Conservation (phyloP, 305 asterid species). For the Nicotiana rustica region DNA sequence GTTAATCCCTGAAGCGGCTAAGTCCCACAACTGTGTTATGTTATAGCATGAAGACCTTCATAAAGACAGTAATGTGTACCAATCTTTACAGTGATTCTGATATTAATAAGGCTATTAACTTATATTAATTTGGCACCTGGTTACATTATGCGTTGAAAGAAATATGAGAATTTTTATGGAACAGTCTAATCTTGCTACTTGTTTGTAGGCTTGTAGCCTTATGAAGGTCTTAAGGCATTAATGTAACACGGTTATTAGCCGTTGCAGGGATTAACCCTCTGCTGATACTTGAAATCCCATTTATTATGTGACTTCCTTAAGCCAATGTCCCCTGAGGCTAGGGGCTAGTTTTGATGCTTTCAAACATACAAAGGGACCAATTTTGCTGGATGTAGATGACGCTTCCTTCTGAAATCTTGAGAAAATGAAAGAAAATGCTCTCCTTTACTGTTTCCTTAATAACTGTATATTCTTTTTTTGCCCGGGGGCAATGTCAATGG, state of each 20-base stretch:
- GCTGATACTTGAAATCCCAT: no score
- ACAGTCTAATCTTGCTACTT: not conserved
- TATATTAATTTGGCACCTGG: no score
- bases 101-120: not conserved
- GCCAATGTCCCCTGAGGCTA: no score
- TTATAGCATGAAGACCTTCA: no score
- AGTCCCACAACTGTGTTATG: no score
- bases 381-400: not conserved
- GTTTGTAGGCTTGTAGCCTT: not conserved
- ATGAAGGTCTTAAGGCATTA: not conserved
- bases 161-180: not conserved
- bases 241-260: not conserved
- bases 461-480: not conserved
- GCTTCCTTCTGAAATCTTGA: not conserved
- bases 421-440: not conserved
- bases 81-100: not conserved
- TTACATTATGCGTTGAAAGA: not conserved
- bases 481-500: conserved; percentile 9
- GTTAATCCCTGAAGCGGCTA: no score
- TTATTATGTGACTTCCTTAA: no score
- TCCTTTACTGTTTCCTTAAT: not conserved
- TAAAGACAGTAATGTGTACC: not conserved
- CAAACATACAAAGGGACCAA: not conserved
- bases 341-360: no score
- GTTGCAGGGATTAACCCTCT: no score